Conservation (phyloP, 192 early-diverging fungal species). For the Gigaspora rosea region DNA sequence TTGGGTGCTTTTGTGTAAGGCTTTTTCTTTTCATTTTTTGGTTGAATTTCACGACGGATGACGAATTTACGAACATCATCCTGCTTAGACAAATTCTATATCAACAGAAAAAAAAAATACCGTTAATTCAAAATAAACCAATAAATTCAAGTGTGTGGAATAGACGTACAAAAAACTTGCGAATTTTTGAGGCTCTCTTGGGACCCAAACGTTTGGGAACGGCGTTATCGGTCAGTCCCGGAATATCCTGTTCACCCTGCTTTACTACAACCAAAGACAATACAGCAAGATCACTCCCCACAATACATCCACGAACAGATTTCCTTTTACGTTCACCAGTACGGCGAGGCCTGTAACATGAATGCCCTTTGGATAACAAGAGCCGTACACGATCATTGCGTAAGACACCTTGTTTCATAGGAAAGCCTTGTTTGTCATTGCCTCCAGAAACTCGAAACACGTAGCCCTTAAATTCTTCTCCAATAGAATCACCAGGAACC, state of each 20-base stretch:
- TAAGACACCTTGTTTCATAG: slow-evolving; percentile 99
- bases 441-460: slow-evolving; percentile 99
- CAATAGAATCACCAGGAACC: slow-evolving; percentile 92
- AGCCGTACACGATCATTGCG: slow-evolving; percentile 66
- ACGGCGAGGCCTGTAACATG: slow-evolving; percentile 97
- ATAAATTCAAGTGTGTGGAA: background rate
- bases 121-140: background rate
- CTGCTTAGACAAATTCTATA: slow-evolving; percentile 89
- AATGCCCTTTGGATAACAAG: slow-evolving; percentile 91
- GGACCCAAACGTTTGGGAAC: slow-evolving; percentile 98
- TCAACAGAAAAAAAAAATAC: background rate
- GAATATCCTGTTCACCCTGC: slow-evolving; percentile 95
- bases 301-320: slow-evolving; percentile 99
- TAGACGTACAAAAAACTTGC: slow-evolving; percentile 90
- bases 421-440: slow-evolving; percentile 99
- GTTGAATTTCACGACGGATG: slow-evolving; percentile 93
- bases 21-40: slow-evolving; percentile 90
- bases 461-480: slow-evolving; percentile 99
- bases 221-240: slow-evolving; percentile 90
- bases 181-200: slow-evolving; percentile 98
- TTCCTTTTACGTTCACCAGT: slow-evolving; percentile 99
- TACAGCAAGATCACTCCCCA: slow-evolving; percentile 90
- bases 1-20: slow-evolving; percentile 92
- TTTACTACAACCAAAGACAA: slow-evolving; percentile 94
- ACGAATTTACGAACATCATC: slow-evolving; percentile 99